Evolutionary conservation across 768 basidiomycete species (phyloP), one percentile per base, ranked within the genome.

Genomic region (Paxillus involutus): DNA sequence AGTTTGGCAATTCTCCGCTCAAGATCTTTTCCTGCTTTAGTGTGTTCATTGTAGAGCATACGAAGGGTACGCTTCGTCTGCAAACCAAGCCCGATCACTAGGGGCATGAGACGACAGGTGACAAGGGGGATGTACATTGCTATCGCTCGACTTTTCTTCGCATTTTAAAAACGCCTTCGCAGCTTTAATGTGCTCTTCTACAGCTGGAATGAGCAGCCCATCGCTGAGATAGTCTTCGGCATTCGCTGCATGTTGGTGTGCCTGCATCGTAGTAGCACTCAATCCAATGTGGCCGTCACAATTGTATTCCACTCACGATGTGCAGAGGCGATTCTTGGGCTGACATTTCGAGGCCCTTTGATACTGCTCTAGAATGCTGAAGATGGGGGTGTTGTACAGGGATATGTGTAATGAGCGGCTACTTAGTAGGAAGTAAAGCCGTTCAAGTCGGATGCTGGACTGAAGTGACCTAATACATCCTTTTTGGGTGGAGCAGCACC

Each of bases 221-320:
- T 82, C 79, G 12, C 75, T 77, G 43, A 80, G 64, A 62, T 80
- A 82, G 54, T 91, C 89, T 47, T 92, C 89, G 35, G 89, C 90
- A 62, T 87, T 88, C 14, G 85, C 84, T 49, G 87, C 87, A 71
- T 91, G 89, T 62, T 87, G 84, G 68, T 93, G 88, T 19, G 91
- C 90, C 89, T 92, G 67, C 21, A 17, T n/a, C 30, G 51, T 26
- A 56, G 51, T 37, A 43, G 50, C 42, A 30, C 51, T 51, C 30
- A 58, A 19, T 3, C 24, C 29, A 43, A 40, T n/a, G 26, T 3
- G 4, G 26, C n/a, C 12, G 40, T 56, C 39, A 47, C 21, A 12
- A 24, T 10, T 1, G 40, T 3, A 49, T 39, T 11, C 24, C 26
- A 66, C 72, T 74, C 63, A 83, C 82, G 36, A 75, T 68, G 62